Conservation (phyloP, 2,329 filamentous ascomycete species). For the Cercospora janseana region DNA sequence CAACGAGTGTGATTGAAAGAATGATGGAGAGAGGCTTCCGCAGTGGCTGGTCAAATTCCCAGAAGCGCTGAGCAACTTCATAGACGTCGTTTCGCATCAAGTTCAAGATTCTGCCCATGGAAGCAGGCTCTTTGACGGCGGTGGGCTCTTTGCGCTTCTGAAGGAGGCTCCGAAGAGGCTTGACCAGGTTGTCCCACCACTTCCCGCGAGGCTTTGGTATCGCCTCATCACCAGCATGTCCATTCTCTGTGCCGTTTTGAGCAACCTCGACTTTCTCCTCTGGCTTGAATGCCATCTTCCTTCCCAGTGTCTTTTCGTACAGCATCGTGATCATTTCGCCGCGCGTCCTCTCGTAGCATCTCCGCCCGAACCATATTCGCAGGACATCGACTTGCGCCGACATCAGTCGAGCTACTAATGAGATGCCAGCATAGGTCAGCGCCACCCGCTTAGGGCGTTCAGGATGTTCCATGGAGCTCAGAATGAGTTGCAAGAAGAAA, state of each 20-base stretch:
- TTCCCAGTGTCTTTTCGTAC: conserved; percentile 71
- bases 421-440: conserved; percentile 63
- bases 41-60: conserved; percentile 77
- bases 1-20: conserved; percentile 70
- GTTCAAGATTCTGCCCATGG: conserved; percentile 88
- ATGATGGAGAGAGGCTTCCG: conserved; percentile 74
- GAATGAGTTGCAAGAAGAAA: conserved; percentile 68
- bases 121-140: conserved; percentile 59
- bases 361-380: conserved; percentile 76
- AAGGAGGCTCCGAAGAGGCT: conserved; percentile 20
- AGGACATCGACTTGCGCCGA: conserved; percentile 66
- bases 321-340: conserved; percentile 85
- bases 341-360: conserved; percentile 77
- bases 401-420: conserved; percentile 60
- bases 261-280: conserved; percentile 14
- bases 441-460: conserved; percentile 54
- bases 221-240: conserved; percentile 3
- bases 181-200: conserved; percentile 1
- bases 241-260: conserved; percentile 29
- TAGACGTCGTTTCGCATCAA: conserved; percentile 79
- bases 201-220: conserved; percentile 4
- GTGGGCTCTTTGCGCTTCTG: conserved; percentile 32
- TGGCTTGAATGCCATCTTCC: conserved; percentile 55
- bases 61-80: conserved; percentile 76
- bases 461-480: conserved; percentile 63